phyloP scores from a whole-genome alignment of 768 basidiomycete species.

The Rhodotorula toruloides region DNA sequence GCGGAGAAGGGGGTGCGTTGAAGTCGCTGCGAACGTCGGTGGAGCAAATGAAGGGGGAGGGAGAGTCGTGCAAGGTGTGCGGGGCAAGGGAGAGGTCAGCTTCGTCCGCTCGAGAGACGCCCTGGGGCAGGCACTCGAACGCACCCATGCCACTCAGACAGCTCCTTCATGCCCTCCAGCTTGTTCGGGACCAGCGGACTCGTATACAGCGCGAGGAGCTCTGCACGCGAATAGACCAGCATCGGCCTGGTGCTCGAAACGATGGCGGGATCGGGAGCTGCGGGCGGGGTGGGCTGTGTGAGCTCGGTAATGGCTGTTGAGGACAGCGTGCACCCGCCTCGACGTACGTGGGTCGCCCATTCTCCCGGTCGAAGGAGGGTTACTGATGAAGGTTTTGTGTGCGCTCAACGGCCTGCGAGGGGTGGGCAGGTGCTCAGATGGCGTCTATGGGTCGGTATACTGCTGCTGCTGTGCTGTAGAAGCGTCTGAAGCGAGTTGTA shows the following conservation, averaged over 20 bases:
- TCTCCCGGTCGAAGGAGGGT: no score
- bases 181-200: slow-evolving; percentile 28
- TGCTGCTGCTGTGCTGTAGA: no score
- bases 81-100: neutral
- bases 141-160: slow-evolving; percentile 37
- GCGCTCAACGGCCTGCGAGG: no score
- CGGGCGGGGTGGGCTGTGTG: neutral
- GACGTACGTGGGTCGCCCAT: no score
- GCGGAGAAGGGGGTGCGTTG: slow-evolving; percentile 17
- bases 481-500: no score
- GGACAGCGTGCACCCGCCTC: neutral
- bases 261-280: neutral
- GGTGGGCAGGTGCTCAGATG: no score
- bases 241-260: neutral
- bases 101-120: no score
- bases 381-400: no score
- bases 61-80: neutral
- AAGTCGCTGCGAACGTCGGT: slow-evolving; percentile 15
- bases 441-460: no score
- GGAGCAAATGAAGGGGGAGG: neutral
- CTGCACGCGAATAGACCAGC: slow-evolving; percentile 14
- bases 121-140: no score
- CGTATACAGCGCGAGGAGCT: slow-evolving; percentile 22
- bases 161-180: slow-evolving; percentile 35
- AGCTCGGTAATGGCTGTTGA: neutral